These are phyloP conservation scores for Cercospora zeina DNA, from an alignment of 2,329 filamentous ascomycete genomes.

Conservation along the genomic window DNA sequence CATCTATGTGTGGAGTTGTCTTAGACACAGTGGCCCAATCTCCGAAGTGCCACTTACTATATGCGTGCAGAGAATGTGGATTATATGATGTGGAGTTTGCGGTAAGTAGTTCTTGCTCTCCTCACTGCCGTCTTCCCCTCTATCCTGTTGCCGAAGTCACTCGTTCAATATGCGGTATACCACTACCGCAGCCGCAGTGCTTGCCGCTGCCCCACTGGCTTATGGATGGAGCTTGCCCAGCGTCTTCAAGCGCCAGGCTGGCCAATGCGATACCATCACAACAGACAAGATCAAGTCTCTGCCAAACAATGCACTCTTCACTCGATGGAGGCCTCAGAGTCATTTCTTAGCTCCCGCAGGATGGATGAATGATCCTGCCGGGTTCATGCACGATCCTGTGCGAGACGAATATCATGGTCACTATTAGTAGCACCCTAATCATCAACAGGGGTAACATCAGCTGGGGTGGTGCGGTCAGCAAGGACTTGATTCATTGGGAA, in stretches of 20 bases:
- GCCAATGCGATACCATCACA: constrained; percentile 34
- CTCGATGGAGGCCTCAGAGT: constrained; percentile 50
- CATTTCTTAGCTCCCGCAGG: constrained; percentile 52
- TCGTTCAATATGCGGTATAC: constrained; percentile 16
- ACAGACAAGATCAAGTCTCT: constrained; percentile 38
- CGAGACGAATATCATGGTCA: constrained; percentile 54
- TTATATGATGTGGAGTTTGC: constrained; percentile 14
- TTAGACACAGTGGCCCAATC: neutral
- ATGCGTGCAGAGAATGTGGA: neutral
- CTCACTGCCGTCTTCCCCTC: neutral
- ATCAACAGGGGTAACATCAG: constrained; percentile 52
- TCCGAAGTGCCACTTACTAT: neutral
- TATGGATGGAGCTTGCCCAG: neutral
- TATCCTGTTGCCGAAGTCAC: neutral
- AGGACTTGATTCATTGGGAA: constrained; percentile 48
- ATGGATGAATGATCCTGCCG: constrained; percentile 56
- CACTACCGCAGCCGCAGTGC: constrained; percentile 17
- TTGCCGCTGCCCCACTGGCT: constrained; percentile 17
- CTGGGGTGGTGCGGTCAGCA: constrained; percentile 56
- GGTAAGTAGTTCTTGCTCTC: neutral
- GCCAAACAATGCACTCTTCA: constrained; percentile 54
- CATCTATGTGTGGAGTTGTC: neutral
- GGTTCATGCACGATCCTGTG: constrained; percentile 52
- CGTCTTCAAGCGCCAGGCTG: neutral
- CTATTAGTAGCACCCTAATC: constrained; percentile 55